Evolutionary conservation across 2,329 filamentous ascomycete genomes (phyloP).

Genomic region (Calonectria pseudoreteaudii): DNA sequence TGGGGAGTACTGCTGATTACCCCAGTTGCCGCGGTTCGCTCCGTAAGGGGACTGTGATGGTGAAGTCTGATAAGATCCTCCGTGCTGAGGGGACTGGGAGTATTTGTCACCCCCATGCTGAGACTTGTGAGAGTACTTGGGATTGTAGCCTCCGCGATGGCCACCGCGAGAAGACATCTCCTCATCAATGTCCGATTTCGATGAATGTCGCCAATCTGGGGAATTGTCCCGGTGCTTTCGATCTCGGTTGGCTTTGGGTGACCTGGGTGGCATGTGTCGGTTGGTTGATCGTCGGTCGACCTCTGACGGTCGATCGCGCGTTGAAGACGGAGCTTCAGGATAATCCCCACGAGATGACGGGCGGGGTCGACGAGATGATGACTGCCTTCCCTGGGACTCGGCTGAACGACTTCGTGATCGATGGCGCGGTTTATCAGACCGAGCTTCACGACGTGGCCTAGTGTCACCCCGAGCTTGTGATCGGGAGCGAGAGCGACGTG

Average conservation of each 20-base stretch:
- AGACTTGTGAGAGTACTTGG: conserved; percentile 51
- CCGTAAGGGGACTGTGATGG: conserved; percentile 58
- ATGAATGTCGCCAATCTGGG: conserved; percentile 52
- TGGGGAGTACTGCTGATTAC: conserved; percentile 52
- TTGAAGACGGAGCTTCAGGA: conserved; percentile 29
- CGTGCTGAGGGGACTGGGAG: conserved; percentile 57
- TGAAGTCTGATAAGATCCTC: conserved; percentile 58
- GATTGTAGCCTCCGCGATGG: conserved; percentile 57
- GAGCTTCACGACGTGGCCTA: conserved; percentile 41
- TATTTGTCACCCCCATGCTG: conserved; percentile 54
- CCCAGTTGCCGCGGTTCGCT: conserved; percentile 53
- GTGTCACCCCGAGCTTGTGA: conserved; percentile 43
- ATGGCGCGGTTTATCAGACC: conserved; percentile 33
- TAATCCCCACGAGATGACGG: conserved; percentile 40
- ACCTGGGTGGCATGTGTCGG: conserved; percentile 41
- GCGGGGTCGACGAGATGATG: conserved; percentile 34
- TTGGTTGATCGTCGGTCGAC: conserved; percentile 36
- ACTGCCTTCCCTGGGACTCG: conserved; percentile 32
- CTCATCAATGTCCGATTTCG: conserved; percentile 63
- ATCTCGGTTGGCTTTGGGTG: conserved; percentile 44
- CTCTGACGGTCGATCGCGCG: conserved; percentile 29
- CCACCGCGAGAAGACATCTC: conserved; percentile 60
- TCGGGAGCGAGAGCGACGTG: conserved; percentile 38
- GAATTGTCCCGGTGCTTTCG: conserved; percentile 45
- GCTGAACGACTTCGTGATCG: conserved; percentile 42